Evolutionary conservation across 352 stramenopile genomes (phyloP), one percentile per base, ranked within the genome.

Genomic region (Peronospora tabacina): DNA sequence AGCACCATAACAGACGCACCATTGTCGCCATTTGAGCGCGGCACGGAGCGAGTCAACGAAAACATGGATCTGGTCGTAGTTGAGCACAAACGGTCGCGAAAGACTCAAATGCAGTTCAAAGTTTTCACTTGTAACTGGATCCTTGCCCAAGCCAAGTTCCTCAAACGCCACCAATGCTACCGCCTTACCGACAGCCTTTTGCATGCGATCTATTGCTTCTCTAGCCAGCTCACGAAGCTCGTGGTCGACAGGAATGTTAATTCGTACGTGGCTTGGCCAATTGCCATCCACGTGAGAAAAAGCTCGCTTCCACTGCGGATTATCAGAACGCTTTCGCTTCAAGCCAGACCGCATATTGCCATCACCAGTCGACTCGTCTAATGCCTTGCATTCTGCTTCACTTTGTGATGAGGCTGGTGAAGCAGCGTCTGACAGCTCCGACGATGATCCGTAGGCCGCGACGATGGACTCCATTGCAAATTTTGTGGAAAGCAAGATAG

Each of bases 261-360:
- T 68, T 30, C 66, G 63, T 30, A 92, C 66, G 24, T 92, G 77
- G 42, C 78, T 89, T 38, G 82, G 79, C 82, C 82, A 92, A 44
- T 92, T 87, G 44, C 79, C 82, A 37, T 85, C 75, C 8, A 90
- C 76, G 42, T 90, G 79, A 20, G 72, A 62, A 44, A 92, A 90
- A 16, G 62, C 55, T 51, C 82, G 72, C 39, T 59, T 77, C 78
- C 76, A 89, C 34, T 62, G 56, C 20, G 43, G 45, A 7, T 65
- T 49, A n/a, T 46, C n/a, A 5, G 20, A 33, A 22, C 73, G 75
- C 44, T 74, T 75, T 17, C 72, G 66, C 48, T 87, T 88, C 30
- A n/a, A 33, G 5, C 53, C 61, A 5, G 61, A 38, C 2, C 40
- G 42, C 4, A 11, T 17, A 35, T 35, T 38, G 13, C 6, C 7